Conservation (phyloP, 2,329 filamentous ascomycete species). For the Harringtonia aguacate region DNA sequence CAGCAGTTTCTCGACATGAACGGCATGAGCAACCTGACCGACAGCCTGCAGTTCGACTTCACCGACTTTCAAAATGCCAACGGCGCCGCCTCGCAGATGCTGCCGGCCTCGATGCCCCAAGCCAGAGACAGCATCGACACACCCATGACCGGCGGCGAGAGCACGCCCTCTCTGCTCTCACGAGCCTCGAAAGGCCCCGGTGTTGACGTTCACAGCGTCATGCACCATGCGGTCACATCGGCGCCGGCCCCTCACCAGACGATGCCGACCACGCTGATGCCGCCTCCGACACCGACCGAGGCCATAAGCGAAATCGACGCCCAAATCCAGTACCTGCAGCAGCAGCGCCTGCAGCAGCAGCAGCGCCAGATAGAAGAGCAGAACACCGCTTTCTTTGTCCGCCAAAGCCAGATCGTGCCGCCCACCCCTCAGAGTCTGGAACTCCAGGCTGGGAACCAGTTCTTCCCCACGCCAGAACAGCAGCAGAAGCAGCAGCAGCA, state of each 20-base stretch:
- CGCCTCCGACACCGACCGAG: slow-evolving; percentile 36
- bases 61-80: slow-evolving; percentile 36
- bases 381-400: slow-evolving; percentile 41
- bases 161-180: slow-evolving; percentile 23
- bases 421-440: slow-evolving; percentile 76
- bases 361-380: slow-evolving; percentile 49
- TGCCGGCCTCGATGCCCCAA: slow-evolving; percentile 8
- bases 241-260: slow-evolving; percentile 31
- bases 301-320: slow-evolving; percentile 51
- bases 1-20: slow-evolving; percentile 54
- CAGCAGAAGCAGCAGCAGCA: slow-evolving; percentile 36
- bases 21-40: slow-evolving; percentile 39
- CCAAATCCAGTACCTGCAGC: slow-evolving; percentile 55
- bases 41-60: slow-evolving; percentile 50
- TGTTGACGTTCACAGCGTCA: slow-evolving; percentile 29
- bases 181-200: slow-evolving; percentile 11
- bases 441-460: slow-evolving; percentile 52
- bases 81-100: slow-evolving; percentile 12
- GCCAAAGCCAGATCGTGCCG: slow-evolving; percentile 53
- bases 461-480: slow-evolving; percentile 48
- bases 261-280: slow-evolving; percentile 34
- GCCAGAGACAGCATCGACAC: slow-evolving; percentile 34
- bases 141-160: slow-evolving; percentile 35
- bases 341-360: slow-evolving; percentile 52
- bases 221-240: slow-evolving; percentile 29